A percentile compares a stretch with the other conserved stretches of the same genome.
These are phyloP conservation scores for Backusella mclennaniae DNA, from an alignment of 192 early-diverging fungal species.

Conservation along the genomic window DNA sequence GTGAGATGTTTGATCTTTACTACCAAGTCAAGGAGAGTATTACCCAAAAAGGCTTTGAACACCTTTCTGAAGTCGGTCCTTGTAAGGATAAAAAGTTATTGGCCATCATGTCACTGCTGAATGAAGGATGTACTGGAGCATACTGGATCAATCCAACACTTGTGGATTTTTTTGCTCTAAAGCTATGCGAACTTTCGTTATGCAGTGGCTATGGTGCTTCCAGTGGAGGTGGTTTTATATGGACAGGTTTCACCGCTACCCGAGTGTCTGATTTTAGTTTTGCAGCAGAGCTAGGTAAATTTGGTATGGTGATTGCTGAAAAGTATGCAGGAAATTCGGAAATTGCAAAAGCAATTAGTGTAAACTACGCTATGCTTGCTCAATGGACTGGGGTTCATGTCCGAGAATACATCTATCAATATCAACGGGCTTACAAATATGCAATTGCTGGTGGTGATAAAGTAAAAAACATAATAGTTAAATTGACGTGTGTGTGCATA, in stretches of 20 bases:
- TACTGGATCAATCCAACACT: slow-evolving; percentile 25
- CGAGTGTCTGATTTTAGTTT: slow-evolving; percentile 13
- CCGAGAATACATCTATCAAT: slow-evolving; percentile 17
- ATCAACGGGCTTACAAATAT: slow-evolving; percentile 24
- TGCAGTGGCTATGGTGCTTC: slow-evolving; percentile 10
- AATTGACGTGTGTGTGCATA: not conserved
- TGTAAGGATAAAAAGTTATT: slow-evolving; percentile 15
- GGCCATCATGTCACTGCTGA: slow-evolving; percentile 22
- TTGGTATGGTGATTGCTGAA: slow-evolving; percentile 21
- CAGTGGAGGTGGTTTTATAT: slow-evolving; percentile 21
- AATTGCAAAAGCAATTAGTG: slow-evolving; percentile 17
- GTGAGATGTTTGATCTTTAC: not conserved
- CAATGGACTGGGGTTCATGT: slow-evolving; percentile 27
- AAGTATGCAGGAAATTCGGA: slow-evolving; percentile 25
- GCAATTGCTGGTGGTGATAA: slow-evolving; percentile 30
- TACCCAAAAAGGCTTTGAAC: slow-evolving; percentile 1
- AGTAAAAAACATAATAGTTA: slow-evolving; percentile 9
- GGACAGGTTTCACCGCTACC: slow-evolving; percentile 18
- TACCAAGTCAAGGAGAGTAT: not conserved
- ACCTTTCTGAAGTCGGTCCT: not conserved
- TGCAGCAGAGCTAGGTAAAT: slow-evolving; percentile 12
- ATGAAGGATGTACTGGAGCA: slow-evolving; percentile 24
- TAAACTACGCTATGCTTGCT: slow-evolving; percentile 18
- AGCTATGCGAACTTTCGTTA: slow-evolving; percentile 15
- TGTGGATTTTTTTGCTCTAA: slow-evolving; percentile 19